phyloP scores from a whole-genome alignment of 148 eudicot genomes.

The Agrostemma githago region DNA sequence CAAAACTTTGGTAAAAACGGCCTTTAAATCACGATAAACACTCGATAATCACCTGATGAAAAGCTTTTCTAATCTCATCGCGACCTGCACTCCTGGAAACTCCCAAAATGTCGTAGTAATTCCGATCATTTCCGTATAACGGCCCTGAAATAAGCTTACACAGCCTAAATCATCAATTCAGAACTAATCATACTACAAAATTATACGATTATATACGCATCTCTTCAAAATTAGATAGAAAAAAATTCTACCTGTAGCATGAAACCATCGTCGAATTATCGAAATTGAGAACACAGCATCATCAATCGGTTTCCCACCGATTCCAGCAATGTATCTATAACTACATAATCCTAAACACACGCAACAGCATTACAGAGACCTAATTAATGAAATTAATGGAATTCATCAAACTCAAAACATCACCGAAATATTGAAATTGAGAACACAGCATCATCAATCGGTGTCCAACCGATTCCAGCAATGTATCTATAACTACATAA shows the following conservation, averaged over 20 bases:
- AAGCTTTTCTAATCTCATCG: conserved; percentile 86
- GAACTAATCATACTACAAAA: no score
- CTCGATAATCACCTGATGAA: conserved; percentile 45
- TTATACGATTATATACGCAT: no score
- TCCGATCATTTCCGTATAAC: conserved; percentile 32
- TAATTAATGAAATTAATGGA: not conserved
- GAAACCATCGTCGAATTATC: conserved; percentile 42
- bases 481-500: conserved; percentile 19
- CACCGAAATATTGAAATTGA: conserved; percentile 34
- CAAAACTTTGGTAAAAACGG: not conserved
- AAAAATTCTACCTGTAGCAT: conserved; percentile 64
- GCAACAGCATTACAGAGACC: conserved; percentile 13
- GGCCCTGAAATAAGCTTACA: conserved; percentile 40
- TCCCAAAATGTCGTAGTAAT: conserved; percentile 74
- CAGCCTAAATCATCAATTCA: conserved; percentile 11
- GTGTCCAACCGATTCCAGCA: conserved; percentile 17
- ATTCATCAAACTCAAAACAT: not conserved
- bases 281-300: conserved; percentile 27
- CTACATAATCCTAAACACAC: conserved; percentile 25
- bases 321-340: conserved; percentile 19
- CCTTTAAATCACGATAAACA: not conserved
- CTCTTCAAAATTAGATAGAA: no score
- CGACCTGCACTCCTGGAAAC: conserved; percentile 56
- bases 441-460: conserved; percentile 28
- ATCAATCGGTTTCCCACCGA: conserved; percentile 23